Evolutionary conservation across 2,329 filamentous ascomycete genomes (phyloP).

Genomic region (Microcyclosporella mali): DNA sequence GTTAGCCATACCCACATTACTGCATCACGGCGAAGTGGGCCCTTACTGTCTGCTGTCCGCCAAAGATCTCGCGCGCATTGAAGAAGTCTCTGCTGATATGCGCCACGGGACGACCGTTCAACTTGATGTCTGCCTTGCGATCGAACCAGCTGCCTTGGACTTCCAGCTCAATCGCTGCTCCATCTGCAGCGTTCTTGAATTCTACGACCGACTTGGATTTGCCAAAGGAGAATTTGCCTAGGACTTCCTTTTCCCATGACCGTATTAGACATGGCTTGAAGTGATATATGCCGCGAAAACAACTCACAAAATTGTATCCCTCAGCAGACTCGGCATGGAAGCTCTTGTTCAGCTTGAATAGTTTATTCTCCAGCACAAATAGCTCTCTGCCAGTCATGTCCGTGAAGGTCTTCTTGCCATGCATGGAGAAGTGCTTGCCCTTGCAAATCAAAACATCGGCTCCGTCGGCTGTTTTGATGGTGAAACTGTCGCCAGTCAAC

Average conservation of each 20-base stretch:
- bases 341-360: slow-evolving; percentile 46
- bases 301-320: slow-evolving; percentile 21
- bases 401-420: slow-evolving; percentile 50
- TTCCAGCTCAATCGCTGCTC: slow-evolving; percentile 42
- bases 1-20: neutral
- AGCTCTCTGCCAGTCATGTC: slow-evolving; percentile 51
- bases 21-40: no score
- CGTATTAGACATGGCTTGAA: neutral
- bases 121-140: slow-evolving; percentile 51
- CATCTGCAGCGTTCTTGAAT: slow-evolving; percentile 48
- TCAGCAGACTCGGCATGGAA: slow-evolving; percentile 42
- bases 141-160: slow-evolving; percentile 60
- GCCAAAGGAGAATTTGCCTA: slow-evolving; percentile 50
- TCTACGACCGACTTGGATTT: slow-evolving; percentile 49
- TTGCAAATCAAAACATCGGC: slow-evolving; percentile 51
- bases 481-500: slow-evolving; percentile 58
- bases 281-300: no score
- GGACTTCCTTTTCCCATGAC: neutral
- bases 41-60: slow-evolving; percentile 53
- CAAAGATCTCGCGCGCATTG: slow-evolving; percentile 52
- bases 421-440: slow-evolving; percentile 50
- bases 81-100: slow-evolving; percentile 54
- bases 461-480: slow-evolving; percentile 52
- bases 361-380: slow-evolving; percentile 54
- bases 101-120: slow-evolving; percentile 48